These are phyloP conservation scores for Coemansia sp. DNA, from an alignment of 192 early-diverging fungal species.

Conservation along the genomic window DNA sequence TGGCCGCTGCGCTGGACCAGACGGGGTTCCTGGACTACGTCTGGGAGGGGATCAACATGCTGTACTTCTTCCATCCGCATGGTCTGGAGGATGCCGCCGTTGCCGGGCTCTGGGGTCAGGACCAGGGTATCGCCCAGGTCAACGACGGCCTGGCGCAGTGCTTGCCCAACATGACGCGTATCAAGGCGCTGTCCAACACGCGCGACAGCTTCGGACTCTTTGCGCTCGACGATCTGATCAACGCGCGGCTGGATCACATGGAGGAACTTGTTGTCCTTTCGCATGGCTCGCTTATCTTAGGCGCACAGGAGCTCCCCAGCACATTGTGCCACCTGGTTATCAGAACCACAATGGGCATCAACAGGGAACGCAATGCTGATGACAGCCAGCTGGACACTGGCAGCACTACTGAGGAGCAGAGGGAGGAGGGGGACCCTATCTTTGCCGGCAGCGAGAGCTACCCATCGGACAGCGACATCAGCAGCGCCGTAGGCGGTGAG, in stretches of 20 bases:
- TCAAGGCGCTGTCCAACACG: slow-evolving; percentile 29
- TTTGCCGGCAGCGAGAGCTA: not conserved
- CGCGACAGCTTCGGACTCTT: slow-evolving; percentile 47
- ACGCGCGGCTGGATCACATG: slow-evolving; percentile 13
- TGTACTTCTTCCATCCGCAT: slow-evolving; percentile 36
- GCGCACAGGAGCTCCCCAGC: slow-evolving; percentile 5
- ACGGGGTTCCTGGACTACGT: slow-evolving; percentile 25
- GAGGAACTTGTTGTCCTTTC: slow-evolving; percentile 15
- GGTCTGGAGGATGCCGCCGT: too few relatives aligned
- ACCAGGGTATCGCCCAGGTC: slow-evolving; percentile 19
- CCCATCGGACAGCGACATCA: not conserved
- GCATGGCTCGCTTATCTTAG: slow-evolving; percentile 5
- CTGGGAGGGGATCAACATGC: slow-evolving; percentile 29
- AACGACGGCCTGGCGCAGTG: slow-evolving; percentile 19
- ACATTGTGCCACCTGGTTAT: not conserved
- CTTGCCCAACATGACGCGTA: slow-evolving; percentile 15
- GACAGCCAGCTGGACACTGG: not conserved
- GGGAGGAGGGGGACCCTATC: too few relatives aligned
- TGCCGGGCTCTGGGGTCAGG: not conserved
- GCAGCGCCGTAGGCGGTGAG: not conserved
- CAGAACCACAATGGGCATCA: not conserved
- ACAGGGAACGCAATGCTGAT: not conserved
- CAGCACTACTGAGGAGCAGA: not conserved
- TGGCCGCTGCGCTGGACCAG: slow-evolving; percentile 1
- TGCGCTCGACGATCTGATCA: slow-evolving; percentile 38